Base-by-base conservation (phyloP, 768 basidiomycete genomes). In the Gloeopeniophorella convolvens region DNA sequence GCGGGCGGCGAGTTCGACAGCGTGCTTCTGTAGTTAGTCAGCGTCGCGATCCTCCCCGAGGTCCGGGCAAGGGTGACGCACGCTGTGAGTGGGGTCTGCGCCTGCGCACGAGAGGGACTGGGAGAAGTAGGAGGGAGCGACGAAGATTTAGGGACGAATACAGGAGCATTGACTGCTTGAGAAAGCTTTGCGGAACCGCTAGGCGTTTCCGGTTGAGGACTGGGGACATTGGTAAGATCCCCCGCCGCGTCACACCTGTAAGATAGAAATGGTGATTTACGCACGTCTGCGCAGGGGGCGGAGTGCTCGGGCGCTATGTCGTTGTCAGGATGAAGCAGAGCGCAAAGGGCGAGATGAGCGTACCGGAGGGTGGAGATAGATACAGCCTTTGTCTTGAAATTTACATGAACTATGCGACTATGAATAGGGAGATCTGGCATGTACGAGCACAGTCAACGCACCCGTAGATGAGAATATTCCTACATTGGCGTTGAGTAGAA, bases 401-500 rank as follows among this genome's bases (percentile, higher is more conserved):
- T 86, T 85, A 72, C 91, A 94, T 50, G 75, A 82, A 34, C 90
- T 92, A 48, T 47, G 55, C 16, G 32, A 9, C 13, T 23, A 43
- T n/a, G 27, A 33, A 49, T 42, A 44, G 13, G 48, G 45, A 35
- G 31, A 54, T 42, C 24, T 41, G 32, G 8, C 8, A 36, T 24
- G 53, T 28, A 9, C 41, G 13, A 9, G 4, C 31, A 57, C 3
- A 20, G 23, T 3, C 54, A 66, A 57, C 69, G 37, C 57, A 93
- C 91, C 93, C 92, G 63, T 93, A 87, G 56, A 95, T 93, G 65
- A 87, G 71, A 44, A 93, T 81, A 72, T 96, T 95, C 63, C 88
- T 82, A 69, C 92, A 96, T 61, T 92, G 85, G 45, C 85, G 79
- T 65, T 83, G 82, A 12, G 77, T 74, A 39, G 79, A 73, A 68